Base-by-base conservation (phyloP, 768 basidiomycete genomes). In the Dacryopinax spathularia region DNA sequence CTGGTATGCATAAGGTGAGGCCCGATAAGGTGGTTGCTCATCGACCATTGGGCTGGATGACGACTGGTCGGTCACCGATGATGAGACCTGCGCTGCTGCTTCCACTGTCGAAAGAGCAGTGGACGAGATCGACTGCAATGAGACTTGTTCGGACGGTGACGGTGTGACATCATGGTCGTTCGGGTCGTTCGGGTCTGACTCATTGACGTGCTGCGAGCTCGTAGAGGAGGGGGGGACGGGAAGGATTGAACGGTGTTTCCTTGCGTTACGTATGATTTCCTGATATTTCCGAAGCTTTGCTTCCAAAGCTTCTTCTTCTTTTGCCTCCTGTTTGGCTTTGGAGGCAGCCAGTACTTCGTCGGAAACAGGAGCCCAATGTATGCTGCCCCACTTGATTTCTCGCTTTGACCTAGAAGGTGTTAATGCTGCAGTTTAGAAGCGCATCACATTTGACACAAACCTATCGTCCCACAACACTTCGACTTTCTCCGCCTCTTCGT, bases 401-500 rank as follows among this genome's bases (percentile, higher is more conserved):
- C 48, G 48, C 25, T 18, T 25, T 9, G 48, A 56, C 25, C 48
- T 56, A 29, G 18, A 41, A 41, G n/a, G n/a, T n/a, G n/a, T n/a
- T n/a, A n/a, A n/a, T n/a, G n/a, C 6, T 5, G 48, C 10, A 56
- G 29, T 56, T n/a, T 12, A 61, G 10, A 33, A 61, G 31, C 25
- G 15, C 27, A 34, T 27, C 36, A 27, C 9, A 60, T 43, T 33
- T 33, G 60, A 33, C 60, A 34, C 13, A 6, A 25, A 43, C 16
- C 69, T 63, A 34, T 72, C 69, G 31, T 68, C 69, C 87, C 91
- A 93, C 6, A 88, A 72, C 2, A 94, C 90, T 70, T 87, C 85
- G 0, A 94, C 85, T 9, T 84, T 84, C 60, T 81, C 78, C 1
- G 78, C 80, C 66, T 85, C 87, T 66, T 86, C 84, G 34, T 87